Conservation (phyloP, 345 rosid genomes). For the Erodium maritimum region DNA sequence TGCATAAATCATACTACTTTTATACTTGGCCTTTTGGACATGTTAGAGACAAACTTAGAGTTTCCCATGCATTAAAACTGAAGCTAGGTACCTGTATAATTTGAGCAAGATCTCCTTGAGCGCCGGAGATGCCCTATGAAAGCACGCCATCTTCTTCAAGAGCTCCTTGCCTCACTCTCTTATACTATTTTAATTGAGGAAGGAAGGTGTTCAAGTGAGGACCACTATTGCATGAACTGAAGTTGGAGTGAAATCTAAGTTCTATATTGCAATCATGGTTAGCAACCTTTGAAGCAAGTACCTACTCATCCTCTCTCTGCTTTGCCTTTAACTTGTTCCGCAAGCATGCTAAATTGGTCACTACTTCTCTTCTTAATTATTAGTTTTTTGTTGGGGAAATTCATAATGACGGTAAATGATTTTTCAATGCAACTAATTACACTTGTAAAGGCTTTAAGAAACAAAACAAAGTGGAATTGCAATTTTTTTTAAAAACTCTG, state of each 20-base stretch:
- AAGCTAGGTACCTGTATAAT: conserved; percentile 22
- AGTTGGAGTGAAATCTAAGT: conserved; percentile 17
- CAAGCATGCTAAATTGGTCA: conserved; percentile 14
- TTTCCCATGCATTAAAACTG: background rate
- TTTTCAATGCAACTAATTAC: no score
- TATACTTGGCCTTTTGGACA: background rate
- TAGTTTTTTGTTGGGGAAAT: background rate
- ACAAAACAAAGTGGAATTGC: no score
- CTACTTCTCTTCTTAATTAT: conserved; percentile 1
- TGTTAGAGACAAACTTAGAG: background rate
- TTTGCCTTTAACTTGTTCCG: conserved; percentile 9
- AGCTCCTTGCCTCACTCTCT: background rate
- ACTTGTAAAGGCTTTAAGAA: no score
- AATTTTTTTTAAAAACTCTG: no score
- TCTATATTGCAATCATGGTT: conserved; percentile 20
- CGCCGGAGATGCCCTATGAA: conserved; percentile 47
- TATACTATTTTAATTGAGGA: background rate
- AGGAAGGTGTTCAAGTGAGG: background rate
- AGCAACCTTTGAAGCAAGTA: conserved; percentile 25
- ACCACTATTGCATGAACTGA: background rate
- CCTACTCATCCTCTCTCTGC: conserved; percentile 4
- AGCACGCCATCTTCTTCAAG: conserved; percentile 23
- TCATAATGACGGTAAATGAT: no score
- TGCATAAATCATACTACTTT: background rate
- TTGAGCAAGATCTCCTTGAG: conserved; percentile 35